These are phyloP conservation scores for Pythium periplocum DNA, from an alignment of 352 stramenopile species.

Conservation along the genomic window DNA sequence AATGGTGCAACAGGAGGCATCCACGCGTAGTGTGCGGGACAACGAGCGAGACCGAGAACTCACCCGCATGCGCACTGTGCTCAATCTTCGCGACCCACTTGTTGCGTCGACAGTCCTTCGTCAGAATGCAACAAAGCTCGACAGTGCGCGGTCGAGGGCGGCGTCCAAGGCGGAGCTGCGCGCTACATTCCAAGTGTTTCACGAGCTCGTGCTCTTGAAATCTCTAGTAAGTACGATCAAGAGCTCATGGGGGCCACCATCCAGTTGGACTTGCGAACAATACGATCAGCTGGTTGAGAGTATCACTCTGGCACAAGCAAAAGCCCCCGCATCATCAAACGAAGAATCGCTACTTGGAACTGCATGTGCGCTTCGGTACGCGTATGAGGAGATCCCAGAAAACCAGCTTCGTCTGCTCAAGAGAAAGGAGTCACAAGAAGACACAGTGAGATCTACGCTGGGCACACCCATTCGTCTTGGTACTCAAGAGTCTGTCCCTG, in stretches of 20 bases:
- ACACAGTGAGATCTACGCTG: too few species aligned
- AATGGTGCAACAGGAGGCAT: background rate
- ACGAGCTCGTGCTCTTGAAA: slow-evolving; percentile 61
- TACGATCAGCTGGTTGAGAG: slow-evolving; percentile 60
- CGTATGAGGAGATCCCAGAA: slow-evolving; percentile 59
- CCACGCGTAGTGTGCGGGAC: slow-evolving; percentile 26
- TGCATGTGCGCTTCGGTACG: slow-evolving; percentile 54
- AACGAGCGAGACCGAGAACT: slow-evolving; percentile 51
- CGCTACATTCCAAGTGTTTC: slow-evolving; percentile 62
- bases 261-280: slow-evolving; percentile 42
- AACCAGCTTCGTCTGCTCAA: slow-evolving; percentile 40
- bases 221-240: slow-evolving; percentile 42
- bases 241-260: slow-evolving; percentile 36
- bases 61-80: slow-evolving; percentile 19
- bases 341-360: slow-evolving; percentile 30
- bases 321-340: slow-evolving; percentile 9
- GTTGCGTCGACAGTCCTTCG: slow-evolving; percentile 21
- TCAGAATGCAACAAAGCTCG: slow-evolving; percentile 6
- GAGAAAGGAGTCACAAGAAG: background rate
- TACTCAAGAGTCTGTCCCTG: background rate
- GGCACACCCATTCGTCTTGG: too few species aligned
- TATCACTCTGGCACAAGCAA: slow-evolving; percentile 42
- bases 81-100: slow-evolving; percentile 22
- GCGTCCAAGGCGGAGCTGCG: slow-evolving; percentile 37
- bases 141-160: slow-evolving; percentile 10